Base-by-base conservation (phyloP, 441 rosid species). In the Omphalea diandra region DNA sequence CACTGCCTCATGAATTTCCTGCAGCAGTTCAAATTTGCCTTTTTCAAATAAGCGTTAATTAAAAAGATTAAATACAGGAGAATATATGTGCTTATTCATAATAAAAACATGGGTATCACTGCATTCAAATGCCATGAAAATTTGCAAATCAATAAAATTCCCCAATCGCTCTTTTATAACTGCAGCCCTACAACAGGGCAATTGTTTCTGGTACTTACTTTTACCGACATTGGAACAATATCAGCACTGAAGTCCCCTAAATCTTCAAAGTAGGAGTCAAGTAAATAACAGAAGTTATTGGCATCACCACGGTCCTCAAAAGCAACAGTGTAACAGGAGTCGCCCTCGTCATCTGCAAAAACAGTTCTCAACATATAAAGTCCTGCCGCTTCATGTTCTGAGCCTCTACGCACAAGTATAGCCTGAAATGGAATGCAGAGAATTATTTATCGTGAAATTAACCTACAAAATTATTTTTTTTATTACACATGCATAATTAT, bases 251-350 rank as follows among this genome's bases (percentile, higher is more conserved):
- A 91, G 68, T 83, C 87, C 18, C 80, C 86, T 32, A 88, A 80
- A 71, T 80, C 94, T 82, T 88, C 94, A 29, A 88, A 90, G 80
- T 70, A 77, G 32, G 87, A 75, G 35, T 91, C 94, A 10, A 87
- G 87, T 53, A 91, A 81, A 77, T 70, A 78, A 70, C 91, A 90
- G 77, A 90, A 90, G 84, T 91, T 90, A 69, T 82, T 86, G 68
- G 98, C 98, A 82, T 94, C 97, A 49, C 56, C 73, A 56, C 68
- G 88, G 75, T 88, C 92, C 84, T 91, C 94, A 58, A 94, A 94
- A 68, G 86, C 91, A 82, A 91, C 63, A 17, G 76, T 78, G 63
- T 80, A 83, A 20, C 90, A n/a, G n/a, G n/a, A 71, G 15, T 72
- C 70, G 29, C 33, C 68, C 15, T 73, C 72, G 22, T 81, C 78